phyloP scores from a whole-genome alignment of 768 basidiomycete species.

The Coprinopsis strossmayeri region DNA sequence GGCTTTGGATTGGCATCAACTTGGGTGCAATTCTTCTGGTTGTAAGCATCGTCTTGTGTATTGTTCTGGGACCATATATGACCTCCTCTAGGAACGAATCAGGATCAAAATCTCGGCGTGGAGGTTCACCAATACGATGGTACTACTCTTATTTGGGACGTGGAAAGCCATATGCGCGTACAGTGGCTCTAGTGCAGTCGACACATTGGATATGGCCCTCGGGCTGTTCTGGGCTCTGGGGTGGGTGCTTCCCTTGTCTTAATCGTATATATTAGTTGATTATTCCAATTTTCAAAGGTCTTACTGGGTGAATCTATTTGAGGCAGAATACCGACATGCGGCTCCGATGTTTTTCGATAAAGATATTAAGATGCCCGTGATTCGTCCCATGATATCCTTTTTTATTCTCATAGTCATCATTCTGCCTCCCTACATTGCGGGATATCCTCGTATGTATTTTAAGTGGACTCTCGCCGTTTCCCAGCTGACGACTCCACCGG shows the following conservation, averaged over 20 bases:
- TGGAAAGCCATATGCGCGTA: constrained; percentile 1
- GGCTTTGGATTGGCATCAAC: too few relatives aligned
- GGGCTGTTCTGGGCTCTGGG: constrained; percentile 3
- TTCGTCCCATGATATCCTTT: not conserved
- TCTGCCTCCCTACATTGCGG: not conserved
- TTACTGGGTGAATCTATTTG: not conserved
- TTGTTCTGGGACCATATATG: too few relatives aligned
- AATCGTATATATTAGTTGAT: not conserved
- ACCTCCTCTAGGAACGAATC: not conserved
- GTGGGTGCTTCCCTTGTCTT: not conserved
- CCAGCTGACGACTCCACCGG: too few relatives aligned
- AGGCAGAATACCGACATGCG: not conserved
- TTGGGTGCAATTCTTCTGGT: too few relatives aligned
- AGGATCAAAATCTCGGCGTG: constrained; percentile 4
- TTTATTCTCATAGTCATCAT: not conserved
- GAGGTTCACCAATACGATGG: not conserved
- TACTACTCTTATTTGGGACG: not conserved
- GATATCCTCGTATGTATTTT: not conserved
- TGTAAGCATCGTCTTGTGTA: too few relatives aligned
- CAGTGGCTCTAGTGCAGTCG: not conserved
- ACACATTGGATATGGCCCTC: constrained; percentile 5
- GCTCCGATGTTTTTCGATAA: not conserved
- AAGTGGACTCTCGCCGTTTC: too few relatives aligned
- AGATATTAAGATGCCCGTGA: not conserved
- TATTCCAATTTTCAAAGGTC: not conserved